Conservation (phyloP, 257 asterid genomes). For the Schizonepeta tenuifolia region DNA sequence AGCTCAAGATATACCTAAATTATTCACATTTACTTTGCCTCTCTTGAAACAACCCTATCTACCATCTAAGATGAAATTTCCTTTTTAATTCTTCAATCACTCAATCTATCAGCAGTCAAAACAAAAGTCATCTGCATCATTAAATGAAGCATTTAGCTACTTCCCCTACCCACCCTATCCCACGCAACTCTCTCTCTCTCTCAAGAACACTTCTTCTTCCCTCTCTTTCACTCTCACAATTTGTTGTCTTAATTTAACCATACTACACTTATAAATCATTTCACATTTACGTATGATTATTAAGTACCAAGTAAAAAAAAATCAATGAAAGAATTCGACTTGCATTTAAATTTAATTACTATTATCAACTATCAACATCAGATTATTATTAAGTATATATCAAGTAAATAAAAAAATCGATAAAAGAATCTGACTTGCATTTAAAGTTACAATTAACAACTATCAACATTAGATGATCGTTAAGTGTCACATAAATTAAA, state of each 20-base stretch:
- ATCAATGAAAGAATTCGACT: no score
- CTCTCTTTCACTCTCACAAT: not conserved
- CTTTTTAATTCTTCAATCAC: slow-evolving; percentile 3
- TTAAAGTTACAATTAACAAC: not conserved
- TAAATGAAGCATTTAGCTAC: slow-evolving; percentile 45
- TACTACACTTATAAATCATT: no score
- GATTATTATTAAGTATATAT: no score
- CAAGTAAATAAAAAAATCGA: no score
- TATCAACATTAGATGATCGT: not conserved
- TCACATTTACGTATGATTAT: no score
- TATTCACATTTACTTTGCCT: slow-evolving; percentile 10
- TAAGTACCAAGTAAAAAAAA: no score
- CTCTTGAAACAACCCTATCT: not conserved
- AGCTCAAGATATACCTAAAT: slow-evolving; percentile 19
- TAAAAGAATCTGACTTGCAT: no score
- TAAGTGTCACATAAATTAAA: no score
- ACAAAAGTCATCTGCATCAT: slow-evolving; percentile 32
- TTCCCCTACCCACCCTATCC: slow-evolving; percentile 7
- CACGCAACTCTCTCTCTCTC: not conserved
- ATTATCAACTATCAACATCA: no score
- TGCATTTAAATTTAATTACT: no score
- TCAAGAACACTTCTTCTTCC: not conserved
- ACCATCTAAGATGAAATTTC: not conserved
- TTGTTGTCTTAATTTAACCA: no score
- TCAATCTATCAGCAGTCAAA: slow-evolving; percentile 46